Conservation (phyloP, 176 grass and related monocot genomes). For the Musa troglodytarum region DNA sequence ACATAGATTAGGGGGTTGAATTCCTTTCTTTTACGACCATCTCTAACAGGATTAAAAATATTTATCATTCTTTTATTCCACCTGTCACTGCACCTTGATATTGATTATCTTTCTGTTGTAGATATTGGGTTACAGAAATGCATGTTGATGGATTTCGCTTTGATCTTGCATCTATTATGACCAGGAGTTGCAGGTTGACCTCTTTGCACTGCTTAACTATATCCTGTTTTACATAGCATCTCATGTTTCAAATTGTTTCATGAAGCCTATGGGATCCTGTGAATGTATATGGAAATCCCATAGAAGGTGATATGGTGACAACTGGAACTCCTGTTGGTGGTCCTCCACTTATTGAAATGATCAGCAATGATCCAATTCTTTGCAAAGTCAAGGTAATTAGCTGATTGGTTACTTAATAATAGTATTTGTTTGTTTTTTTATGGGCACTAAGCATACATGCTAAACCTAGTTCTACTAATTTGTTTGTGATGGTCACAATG, state of each 20-base stretch:
- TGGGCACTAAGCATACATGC: background rate
- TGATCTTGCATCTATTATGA: constrained; percentile 97
- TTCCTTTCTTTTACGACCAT: background rate
- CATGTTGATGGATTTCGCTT: constrained; percentile 98
- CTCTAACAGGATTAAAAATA: background rate
- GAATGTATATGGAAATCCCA: constrained; percentile 67
- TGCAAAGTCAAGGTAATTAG: constrained; percentile 63
- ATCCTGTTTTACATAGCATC: constrained; percentile 11
- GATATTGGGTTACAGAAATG: constrained; percentile 98
- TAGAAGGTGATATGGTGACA: constrained; percentile 60
- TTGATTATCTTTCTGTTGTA: constrained; percentile 27
- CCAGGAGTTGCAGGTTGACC: constrained; percentile 71
- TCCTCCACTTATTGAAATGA: constrained; percentile 88
- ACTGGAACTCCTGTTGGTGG: constrained; percentile 61
- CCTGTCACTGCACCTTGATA: background rate
- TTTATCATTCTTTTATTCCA: background rate
- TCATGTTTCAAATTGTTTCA: constrained; percentile 11
- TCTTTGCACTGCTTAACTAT: background rate
- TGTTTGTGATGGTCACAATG: constrained; percentile 19
- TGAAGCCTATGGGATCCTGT: constrained; percentile 81
- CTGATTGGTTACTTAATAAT: background rate
- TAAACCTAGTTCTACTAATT: constrained; percentile 1
- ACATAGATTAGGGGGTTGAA: background rate
- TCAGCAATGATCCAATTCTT: constrained; percentile 94
- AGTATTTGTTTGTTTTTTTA: background rate